Base-by-base conservation (phyloP, 2,329 filamentous ascomycete species). In the Aspergillus chevalieri region DNA sequence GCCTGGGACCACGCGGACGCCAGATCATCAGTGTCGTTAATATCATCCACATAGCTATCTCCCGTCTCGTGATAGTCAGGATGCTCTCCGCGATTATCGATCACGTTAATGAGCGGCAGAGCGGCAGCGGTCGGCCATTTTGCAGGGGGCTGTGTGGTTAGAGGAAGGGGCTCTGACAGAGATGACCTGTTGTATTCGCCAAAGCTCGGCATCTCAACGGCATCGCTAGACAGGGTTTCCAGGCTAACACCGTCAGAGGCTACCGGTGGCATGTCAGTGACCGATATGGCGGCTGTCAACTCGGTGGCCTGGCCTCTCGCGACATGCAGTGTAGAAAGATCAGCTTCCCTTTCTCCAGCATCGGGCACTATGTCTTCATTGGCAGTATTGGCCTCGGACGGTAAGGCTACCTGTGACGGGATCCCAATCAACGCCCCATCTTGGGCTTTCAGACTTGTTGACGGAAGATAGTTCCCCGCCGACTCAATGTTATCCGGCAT, bases 341-440 rank as follows among this genome's bases (percentile, higher is more conserved):
- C 30, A 3, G 14, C 30, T 33, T 33, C 30, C 30, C 30, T 33
- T 33, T 14, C 30, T 14, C 14, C 30, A 7, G 8, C 14, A 14
- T 33, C 9, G 8, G 14, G 30, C 30, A 33, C 30, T 33, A 33
- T 14, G 30, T 14, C 30, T 33, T 14, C 9, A 14, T 14, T 14
- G 30, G 30, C 30, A 33, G 30, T 3, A 33, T 33, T 33, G 30
- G 30, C 9, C 30, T 33, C 30, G 14, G 30, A 10, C 30, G 30
- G 30, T 14, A 9, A 4, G 30, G 30, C 30, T 14, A 10, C 30
- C 30, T 9, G 30, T 33, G 30, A 7, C 30, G 30, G 30, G 30
- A 46, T 46, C 26, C 44, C 44, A n/a, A 46, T 17, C 14, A 46
- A 22, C 44, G 44, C 44, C 22, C 44, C 44, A 21, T 46, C 44